phyloP scores from a whole-genome alignment of 2,329 filamentous ascomycete species.

The Lachnum nothofagi region DNA sequence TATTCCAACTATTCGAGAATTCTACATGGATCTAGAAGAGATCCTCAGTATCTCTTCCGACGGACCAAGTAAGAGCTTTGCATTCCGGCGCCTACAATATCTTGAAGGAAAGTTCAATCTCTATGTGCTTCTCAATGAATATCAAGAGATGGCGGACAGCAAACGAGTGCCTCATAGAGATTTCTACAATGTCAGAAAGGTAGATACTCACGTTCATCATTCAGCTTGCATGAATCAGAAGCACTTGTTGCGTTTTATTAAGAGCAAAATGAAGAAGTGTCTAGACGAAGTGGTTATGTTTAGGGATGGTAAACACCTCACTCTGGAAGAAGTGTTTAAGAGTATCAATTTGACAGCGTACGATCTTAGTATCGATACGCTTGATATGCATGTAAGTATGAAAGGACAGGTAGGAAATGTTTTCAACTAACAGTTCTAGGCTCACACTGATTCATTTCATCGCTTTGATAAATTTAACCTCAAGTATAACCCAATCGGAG shows the following conservation, averaged over 20 bases:
- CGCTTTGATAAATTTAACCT: slow-evolving; percentile 99
- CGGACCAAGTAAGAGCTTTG: slow-evolving; percentile 93
- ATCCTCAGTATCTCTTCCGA: slow-evolving; percentile 88
- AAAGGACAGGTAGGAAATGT: too few relatives aligned
- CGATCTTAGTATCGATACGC: slow-evolving; percentile 93
- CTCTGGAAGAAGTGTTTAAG: slow-evolving; percentile 87
- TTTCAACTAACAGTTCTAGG: slow-evolving; percentile 48
- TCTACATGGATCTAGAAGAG: slow-evolving; percentile 88
- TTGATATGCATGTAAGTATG: slow-evolving; percentile 87
- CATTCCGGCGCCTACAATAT: slow-evolving; percentile 89
- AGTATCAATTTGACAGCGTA: slow-evolving; percentile 97
- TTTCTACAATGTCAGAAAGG: slow-evolving; percentile 98
- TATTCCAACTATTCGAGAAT: slow-evolving; percentile 90
- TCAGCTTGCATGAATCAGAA: slow-evolving; percentile 99
- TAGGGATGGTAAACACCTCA: slow-evolving; percentile 87
- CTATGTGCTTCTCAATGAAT: slow-evolving; percentile 89
- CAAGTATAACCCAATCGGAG: slow-evolving; percentile 96
- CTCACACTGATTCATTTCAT: slow-evolving; percentile 96
- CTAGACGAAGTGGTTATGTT: slow-evolving; percentile 90
- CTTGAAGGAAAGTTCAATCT: slow-evolving; percentile 96
- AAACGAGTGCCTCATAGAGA: slow-evolving; percentile 97
- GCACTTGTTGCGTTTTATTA: slow-evolving; percentile 95
- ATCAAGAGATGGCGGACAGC: slow-evolving; percentile 95
- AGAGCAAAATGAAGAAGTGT: slow-evolving; percentile 99
- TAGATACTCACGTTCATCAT: slow-evolving; percentile 98